These are phyloP conservation scores for Batrachochytrium dendrobatidis DNA, from an alignment of 371 early-diverging fungal species.

Conservation along the genomic window DNA sequence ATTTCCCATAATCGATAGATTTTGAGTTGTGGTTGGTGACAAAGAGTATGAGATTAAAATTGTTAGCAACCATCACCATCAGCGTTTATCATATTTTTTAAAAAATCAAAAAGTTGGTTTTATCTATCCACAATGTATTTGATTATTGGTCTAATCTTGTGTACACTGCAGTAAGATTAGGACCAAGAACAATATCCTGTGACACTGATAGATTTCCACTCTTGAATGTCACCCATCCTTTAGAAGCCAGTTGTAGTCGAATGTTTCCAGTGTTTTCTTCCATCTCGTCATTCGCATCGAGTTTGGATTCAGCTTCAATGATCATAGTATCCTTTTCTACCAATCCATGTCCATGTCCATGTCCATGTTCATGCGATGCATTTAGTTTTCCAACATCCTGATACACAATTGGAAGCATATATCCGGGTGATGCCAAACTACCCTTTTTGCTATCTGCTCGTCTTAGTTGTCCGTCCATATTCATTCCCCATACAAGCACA, in stretches of 20 bases:
- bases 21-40: neutral
- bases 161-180: neutral
- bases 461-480: conserved; percentile 22
- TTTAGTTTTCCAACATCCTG: too few relatives aligned
- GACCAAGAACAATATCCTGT: neutral
- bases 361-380: too few relatives aligned
- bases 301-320: too few relatives aligned
- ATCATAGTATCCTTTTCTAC: too few relatives aligned
- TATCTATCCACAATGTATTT: neutral
- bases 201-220: too few relatives aligned
- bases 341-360: too few relatives aligned
- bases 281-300: too few relatives aligned
- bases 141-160: neutral
- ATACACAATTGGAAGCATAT: conserved; percentile 11
- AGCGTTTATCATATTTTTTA: too few relatives aligned
- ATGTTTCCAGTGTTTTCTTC: too few relatives aligned
- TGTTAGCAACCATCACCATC: neutral
- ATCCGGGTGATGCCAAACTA: conserved; percentile 13
- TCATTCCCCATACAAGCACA: conserved; percentile 29
- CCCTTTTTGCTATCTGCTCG: conserved; percentile 22
- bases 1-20: conserved; percentile 44
- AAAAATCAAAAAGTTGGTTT: neutral
- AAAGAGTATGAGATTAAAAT: neutral
- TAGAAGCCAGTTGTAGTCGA: neutral
- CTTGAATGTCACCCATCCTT: too few relatives aligned